Base-by-base conservation (phyloP, 768 basidiomycete genomes). In the Clathrus columnatus region DNA sequence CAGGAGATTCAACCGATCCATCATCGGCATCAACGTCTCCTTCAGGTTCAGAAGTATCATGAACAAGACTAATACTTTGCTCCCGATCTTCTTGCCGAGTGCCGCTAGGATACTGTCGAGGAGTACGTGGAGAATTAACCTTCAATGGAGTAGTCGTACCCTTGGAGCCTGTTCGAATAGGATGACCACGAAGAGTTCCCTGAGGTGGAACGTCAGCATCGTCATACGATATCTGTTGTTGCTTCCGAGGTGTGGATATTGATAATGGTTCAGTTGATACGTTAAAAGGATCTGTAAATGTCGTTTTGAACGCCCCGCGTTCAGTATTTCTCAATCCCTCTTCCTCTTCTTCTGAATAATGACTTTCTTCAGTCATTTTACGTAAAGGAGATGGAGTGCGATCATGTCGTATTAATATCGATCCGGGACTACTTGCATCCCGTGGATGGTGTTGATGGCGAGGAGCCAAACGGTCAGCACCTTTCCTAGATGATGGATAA, bases 71-170 rank as follows among this genome's bases (percentile, higher is more conserved):
- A 50, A 77, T 65, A 53, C 79, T 81, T 68, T 86, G 84, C 54
- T 85, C 84, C 48, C 66, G 64, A 51, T 86, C 84, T 61, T 81
- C 79, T 2, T 75, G 73, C 0, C 72, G 75, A 23, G 62, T 67
- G n/a, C 24, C 18, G 26, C 21, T 48, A 5, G 71, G 72, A 41
- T 73, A 73, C 28, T 48, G 48, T 36, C 62, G n/a, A 73, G 75
- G 51, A 71, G 73, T 4, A 78, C 77, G 57, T 82, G 81, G 43
- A 69, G 70, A n/a, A n/a, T n/a, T n/a, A n/a, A n/a, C n/a, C n/a
- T n/a, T 36, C 36, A n/a, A 36, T 36, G 36, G 36, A 14, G 2
- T n/a, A n/a, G n/a, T 64, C 74, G 72, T 48, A 69, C 67, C 26
- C 72, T 68, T 58, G 73, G 68, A 26, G 70, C 67, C 30, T 42